These are phyloP conservation scores for Skeletonema menzelii DNA, from an alignment of 108 stramenopile species.

Conservation along the genomic window DNA sequence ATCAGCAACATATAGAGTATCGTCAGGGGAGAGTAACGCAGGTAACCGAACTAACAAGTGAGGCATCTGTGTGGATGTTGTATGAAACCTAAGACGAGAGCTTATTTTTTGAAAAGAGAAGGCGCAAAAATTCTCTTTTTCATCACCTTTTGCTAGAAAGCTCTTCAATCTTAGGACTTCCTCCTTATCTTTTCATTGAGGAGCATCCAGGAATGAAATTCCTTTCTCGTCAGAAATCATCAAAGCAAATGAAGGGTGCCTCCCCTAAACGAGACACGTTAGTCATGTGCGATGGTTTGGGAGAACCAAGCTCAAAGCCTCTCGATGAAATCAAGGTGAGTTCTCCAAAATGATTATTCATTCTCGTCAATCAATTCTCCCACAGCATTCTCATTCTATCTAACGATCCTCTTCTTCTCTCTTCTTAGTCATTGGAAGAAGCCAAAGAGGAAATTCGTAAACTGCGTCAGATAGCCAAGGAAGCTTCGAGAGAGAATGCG, in stretches of 20 bases:
- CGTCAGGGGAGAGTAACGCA: too few species aligned
- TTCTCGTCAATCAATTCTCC: neutral
- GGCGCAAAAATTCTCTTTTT: too few species aligned
- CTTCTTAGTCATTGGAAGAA: slow-evolving; percentile 33
- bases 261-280: neutral
- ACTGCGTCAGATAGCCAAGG: slow-evolving; percentile 39
- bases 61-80: too few species aligned
- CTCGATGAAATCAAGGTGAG: neutral
- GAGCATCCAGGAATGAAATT: neutral
- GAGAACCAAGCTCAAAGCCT: neutral
- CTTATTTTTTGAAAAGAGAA: too few species aligned
- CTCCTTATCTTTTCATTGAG: too few species aligned
- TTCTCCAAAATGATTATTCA: neutral
- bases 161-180: too few species aligned
- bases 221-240: neutral
- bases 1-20: too few species aligned
- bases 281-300: neutral
- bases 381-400: too few species aligned
- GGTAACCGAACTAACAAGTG: too few species aligned
- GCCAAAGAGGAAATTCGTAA: slow-evolving; percentile 47
- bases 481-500: slow-evolving; percentile 27
- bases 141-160: too few species aligned
- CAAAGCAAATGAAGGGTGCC: neutral
- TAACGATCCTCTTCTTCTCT: neutral
- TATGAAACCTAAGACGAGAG: too few species aligned